Evolutionary conservation across 1,284 basidiomycete genomes (phyloP), one percentile per base, ranked within the genome.

Genomic region (Irpex sp.): DNA sequence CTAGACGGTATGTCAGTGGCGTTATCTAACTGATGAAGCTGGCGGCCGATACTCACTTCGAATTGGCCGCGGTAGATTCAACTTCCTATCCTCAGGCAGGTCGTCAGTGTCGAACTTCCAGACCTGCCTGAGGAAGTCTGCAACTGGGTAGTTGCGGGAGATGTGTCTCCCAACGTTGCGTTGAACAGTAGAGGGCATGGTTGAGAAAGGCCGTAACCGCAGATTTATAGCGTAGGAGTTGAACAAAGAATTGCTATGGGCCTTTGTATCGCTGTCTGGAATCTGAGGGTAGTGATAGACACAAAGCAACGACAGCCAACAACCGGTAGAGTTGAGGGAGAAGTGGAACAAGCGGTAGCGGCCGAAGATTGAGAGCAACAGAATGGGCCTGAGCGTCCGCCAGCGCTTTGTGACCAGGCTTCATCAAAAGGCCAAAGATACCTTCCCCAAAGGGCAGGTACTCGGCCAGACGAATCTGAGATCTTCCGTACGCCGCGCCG

Each of bases 91-190:
- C 7, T 48, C 48, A 5, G 58, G 53, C 8, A 49, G 21, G 28
- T 56, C 19, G n/a, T 37, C 59, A 7, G 33, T 33, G 54, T 60
- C 47, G 12, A 47, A 14, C 48, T 52, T 45, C 54, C 59, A 60
- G 21, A 60, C 59, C 16, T 60, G 10, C n/a, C 33, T 39, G 14
- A 60, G 36, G 54, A 60, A 60, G 19, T 42, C 18, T 1, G 9
- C 14, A 8, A 56, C 37, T 7, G 36, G 10, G 18, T 56, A 51
- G 59, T 60, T 47, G 19, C 54, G 53, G 21, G 33, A 28, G 14
- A 60, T 36, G 14, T 48, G 49, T 28, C 19, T 28, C 16, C 49
- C 49, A 19, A 51, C 49, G 49, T 51, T 51, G 10, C 19, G 18
- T 9, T 51, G 49, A 19, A 51, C 23, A 19, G 14, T 51, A 9